Evolutionary conservation across 768 basidiomycete genomes (phyloP).

Genomic region (Mycena floridula): DNA sequence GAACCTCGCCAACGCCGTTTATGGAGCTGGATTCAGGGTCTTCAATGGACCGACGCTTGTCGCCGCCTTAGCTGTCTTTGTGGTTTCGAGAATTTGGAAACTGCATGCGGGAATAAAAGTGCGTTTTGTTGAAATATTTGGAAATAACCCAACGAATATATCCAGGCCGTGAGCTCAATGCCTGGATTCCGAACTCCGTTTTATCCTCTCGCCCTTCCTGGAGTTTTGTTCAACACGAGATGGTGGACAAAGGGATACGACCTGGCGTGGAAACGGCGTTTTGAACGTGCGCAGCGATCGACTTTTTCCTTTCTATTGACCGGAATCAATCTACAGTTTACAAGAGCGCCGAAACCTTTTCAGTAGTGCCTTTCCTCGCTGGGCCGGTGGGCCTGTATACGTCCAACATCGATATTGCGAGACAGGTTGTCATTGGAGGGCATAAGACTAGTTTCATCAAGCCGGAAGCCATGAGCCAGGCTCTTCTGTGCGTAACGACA

Average conservation of each 20-base stretch:
- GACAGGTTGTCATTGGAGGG: conserved; percentile 35
- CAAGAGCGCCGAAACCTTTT: conserved; percentile 30
- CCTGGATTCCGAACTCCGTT: conserved; percentile 36
- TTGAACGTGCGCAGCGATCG: conserved; percentile 20
- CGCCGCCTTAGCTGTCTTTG: no score
- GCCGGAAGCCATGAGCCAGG: conserved; percentile 23
- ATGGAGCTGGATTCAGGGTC: no score
- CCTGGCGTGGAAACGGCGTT: conserved; percentile 31
- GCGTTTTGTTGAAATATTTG: conserved; percentile 5
- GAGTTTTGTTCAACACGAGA: conserved; percentile 28
- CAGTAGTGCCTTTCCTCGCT: conserved; percentile 31
- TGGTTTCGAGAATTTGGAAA: conserved; percentile 25
- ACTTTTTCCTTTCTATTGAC: background rate
- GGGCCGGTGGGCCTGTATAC: conserved; percentile 34
- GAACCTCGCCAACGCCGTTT: no score
- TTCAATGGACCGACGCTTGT: no score
- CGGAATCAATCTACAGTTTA: conserved; percentile 26
- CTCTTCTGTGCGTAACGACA: conserved; percentile 24
- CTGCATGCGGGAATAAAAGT: conserved; percentile 26
- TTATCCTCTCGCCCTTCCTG: conserved; percentile 31
- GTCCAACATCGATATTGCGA: conserved; percentile 38
- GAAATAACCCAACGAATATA: background rate
- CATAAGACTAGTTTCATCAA: conserved; percentile 35
- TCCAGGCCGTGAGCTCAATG: conserved; percentile 27
- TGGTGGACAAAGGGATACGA: conserved; percentile 38